These are phyloP conservation scores for Gonium pectorale DNA, from an alignment of 139 green algal genomes.

Conservation along the genomic window DNA sequence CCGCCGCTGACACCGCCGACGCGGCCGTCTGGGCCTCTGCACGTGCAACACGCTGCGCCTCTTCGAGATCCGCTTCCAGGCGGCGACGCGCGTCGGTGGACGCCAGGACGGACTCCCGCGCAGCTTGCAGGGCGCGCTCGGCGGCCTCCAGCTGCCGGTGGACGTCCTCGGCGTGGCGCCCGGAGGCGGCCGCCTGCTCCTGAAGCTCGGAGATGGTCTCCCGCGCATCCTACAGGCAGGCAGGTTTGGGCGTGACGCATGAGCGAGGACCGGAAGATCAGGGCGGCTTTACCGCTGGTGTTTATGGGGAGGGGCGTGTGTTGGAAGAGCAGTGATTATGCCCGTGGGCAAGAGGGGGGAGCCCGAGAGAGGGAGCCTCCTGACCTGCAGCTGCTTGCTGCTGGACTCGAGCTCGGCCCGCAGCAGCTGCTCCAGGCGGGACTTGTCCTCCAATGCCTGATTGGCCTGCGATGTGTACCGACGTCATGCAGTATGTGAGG, in stretches of 20 bases:
- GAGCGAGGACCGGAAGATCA: too few species aligned
- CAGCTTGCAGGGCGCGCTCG: background rate
- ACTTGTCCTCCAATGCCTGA: slow-evolving; percentile 20
- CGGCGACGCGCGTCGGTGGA: background rate
- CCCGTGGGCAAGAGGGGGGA: background rate
- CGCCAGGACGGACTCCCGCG: background rate
- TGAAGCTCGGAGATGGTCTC: background rate
- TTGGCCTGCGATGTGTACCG: too few species aligned
- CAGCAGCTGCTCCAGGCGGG: slow-evolving; percentile 5
- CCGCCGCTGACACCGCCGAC: too few species aligned
- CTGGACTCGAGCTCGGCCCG: slow-evolving; percentile 5
- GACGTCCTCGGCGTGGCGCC: background rate
- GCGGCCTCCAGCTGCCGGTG: background rate
- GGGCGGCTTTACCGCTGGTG: too few species aligned
- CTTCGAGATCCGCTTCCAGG: background rate
- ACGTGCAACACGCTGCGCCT: too few species aligned
- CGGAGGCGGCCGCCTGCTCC: background rate
- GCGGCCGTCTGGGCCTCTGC: background rate
- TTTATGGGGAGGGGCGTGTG: too few species aligned
- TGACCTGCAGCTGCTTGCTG: background rate
- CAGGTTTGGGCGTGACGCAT: too few species aligned
- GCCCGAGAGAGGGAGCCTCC: background rate
- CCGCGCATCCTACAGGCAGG: too few species aligned
- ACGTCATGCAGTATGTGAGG: too few species aligned
- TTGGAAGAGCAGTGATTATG: too few species aligned